Percentiles rank a stretch among this genome's conserved stretches.
Evolutionary conservation across 2,329 filamentous ascomycete genomes (phyloP).

Genomic region (Ophiostoma tasmaniense): DNA sequence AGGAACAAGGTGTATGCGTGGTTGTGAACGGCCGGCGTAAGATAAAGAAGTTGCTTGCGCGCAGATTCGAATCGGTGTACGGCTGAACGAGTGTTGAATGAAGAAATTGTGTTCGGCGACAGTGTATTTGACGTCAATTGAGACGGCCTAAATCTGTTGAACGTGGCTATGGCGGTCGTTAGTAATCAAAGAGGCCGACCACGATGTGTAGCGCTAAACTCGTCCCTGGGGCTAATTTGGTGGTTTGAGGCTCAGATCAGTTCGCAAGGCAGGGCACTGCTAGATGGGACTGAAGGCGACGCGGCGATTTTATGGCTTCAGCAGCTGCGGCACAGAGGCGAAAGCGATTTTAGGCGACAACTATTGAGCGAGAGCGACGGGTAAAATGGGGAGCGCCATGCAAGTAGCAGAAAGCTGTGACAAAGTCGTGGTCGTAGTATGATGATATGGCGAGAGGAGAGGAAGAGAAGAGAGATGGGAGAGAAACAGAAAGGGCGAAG

Average conservation of each 20-base stretch:
- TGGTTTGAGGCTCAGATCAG: background rate
- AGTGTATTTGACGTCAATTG: background rate
- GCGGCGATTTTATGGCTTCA: background rate
- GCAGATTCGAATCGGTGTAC: background rate
- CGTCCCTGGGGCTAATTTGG: background rate
- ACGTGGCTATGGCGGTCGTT: no score
- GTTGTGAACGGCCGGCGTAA: background rate
- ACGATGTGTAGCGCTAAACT: background rate
- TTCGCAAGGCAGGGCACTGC: background rate
- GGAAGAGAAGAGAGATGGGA: background rate
- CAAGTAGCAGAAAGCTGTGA: background rate
- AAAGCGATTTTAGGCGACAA: background rate
- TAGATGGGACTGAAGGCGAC: background rate
- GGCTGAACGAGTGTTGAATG: background rate
- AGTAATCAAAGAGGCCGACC: background rate
- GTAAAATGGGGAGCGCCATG: no score
- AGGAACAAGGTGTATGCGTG: background rate
- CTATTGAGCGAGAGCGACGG: background rate
- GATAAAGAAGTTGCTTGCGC: no score
- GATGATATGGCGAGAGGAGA: background rate
- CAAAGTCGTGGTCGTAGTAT: background rate
- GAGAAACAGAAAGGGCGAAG: background rate
- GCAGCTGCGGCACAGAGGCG: background rate
- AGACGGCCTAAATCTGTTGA: background rate
- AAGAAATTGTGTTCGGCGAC: background rate